Base-by-base conservation (phyloP, 805 yeast genomes). In the Suhomyces sp. region DNA sequence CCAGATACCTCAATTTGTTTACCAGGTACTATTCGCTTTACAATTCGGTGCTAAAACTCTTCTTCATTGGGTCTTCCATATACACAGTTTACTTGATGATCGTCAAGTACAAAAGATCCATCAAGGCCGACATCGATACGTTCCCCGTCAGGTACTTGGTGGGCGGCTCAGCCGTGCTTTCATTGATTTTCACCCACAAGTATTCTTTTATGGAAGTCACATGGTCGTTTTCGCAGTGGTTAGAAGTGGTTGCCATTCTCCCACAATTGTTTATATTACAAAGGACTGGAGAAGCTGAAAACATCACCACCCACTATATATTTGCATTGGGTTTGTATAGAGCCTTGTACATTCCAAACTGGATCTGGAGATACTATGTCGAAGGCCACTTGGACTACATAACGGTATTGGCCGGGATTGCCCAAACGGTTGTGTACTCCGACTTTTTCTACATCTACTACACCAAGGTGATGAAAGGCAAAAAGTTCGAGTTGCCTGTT, bases 361-460 rank as follows among this genome's bases (percentile, higher is more conserved):
- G 99, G 99, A 67, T 91, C 58, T 94, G 91, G 79, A 83, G 97
- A 68, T 89, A 85, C 72, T 72, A 72, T 54, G 69, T 78, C 10
- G 93, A 87, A 57, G 80, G 76, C 21, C 75, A 78, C 57, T 74
- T 86, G 52, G 97, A 91, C 63, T 79, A 78, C 57, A 76, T 92
- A 50, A 80, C 96, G 2, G 75, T 93, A 8, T 62, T 80, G 19
- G 86, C 97, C 0, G 98, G 98, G 21, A 55, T 94, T 31, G 68
- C 90, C 40, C 99, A 94, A 74, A 90, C 97, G 0, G 73, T 83
- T 51, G 72, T 94, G 31, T 94, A 94, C 73, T 90, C 97, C 2
- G 99, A 94, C 73, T 94, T 94, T 78, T 94, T 94, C 74, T 94
- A 90, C 73, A 79, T 94, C 57, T 94, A 94, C 72, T 93, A 93